Evolutionary conservation across 129 eudicot species (phyloP), one percentile per base, ranked within the genome.

Genomic region (Pittosporum tobira): DNA sequence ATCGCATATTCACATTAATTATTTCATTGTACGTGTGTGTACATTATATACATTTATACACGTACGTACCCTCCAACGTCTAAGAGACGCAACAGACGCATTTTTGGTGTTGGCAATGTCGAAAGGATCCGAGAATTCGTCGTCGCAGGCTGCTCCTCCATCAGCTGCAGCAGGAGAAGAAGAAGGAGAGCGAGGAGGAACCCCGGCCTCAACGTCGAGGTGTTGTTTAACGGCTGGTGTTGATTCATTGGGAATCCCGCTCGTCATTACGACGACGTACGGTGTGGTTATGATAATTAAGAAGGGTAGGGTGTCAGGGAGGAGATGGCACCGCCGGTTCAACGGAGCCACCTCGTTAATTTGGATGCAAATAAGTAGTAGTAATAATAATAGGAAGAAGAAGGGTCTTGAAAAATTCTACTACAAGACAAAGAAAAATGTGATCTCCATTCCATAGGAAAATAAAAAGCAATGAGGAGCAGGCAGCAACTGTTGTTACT

Each of bases 21-120:
- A n/a, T n/a, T n/a, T n/a, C n/a, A n/a, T n/a, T n/a, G n/a, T n/a
- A n/a, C n/a, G n/a, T n/a, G n/a, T n/a, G n/a, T n/a, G n/a, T n/a
- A n/a, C n/a, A n/a, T n/a, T n/a, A n/a, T n/a, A n/a, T n/a, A n/a
- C n/a, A n/a, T n/a, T n/a, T n/a, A n/a, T n/a, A n/a, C n/a, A n/a
- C n/a, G n/a, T n/a, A n/a, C 63, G 10, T 78, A 90, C 98, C 94
- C 98, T 78, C 98, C 98, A 90, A 15, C 98, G 84, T 58, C 59
- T 73, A 66, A 90, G 98, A 8, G 75, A 24, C 1, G 78, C 66
- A 34, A 66, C 69, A 27, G 98, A 73, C 0, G 95, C 98, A 62
- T 85, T 83, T 36, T 90, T 90, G 49, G 95, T 90, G 47, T 69
- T 80, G 48, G 63, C 79, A 72, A 90, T 86, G 62, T 75, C 87